Evolutionary conservation across 2,329 filamentous ascomycete genomes (phyloP).

Genomic region (Colletotrichum lentis): DNA sequence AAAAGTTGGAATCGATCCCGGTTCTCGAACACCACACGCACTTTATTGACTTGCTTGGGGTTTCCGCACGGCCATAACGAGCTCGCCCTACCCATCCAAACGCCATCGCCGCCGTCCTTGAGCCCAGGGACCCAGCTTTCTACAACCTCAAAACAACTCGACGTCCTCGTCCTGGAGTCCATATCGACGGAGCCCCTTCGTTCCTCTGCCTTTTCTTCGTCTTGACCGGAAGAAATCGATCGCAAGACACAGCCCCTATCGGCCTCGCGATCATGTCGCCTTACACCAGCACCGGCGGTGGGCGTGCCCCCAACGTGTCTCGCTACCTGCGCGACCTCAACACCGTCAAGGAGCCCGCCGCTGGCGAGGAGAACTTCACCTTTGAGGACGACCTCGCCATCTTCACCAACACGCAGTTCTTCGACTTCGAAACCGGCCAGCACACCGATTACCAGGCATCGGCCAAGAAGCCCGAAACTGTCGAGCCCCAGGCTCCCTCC

Average conservation of each 20-base stretch:
- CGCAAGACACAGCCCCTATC: conserved; percentile 23
- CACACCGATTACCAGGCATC: conserved; percentile 65
- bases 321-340: conserved; percentile 90
- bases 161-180: conserved; percentile 24
- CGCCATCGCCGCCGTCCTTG: conserved; percentile 24
- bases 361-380: conserved; percentile 68
- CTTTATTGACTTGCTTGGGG: conserved; percentile 15
- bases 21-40: conserved; percentile 15
- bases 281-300: conserved; percentile 66
- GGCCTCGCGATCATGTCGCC: conserved; percentile 65
- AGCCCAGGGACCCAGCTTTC: conserved; percentile 17
- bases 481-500: conserved; percentile 43
- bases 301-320: conserved; percentile 85
- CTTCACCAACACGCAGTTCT: conserved; percentile 85
- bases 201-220: conserved; percentile 9
- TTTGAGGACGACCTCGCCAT: conserved; percentile 77
- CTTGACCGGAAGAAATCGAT: conserved; percentile 9
- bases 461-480: conserved; percentile 54
- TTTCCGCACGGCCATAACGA: conserved; percentile 20
- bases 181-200: conserved; percentile 23
- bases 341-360: conserved; percentile 65
- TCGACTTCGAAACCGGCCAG: conserved; percentile 76
- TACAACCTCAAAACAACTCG: conserved; percentile 32
- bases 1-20: conserved; percentile 25
- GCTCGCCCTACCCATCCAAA: conserved; percentile 25